These are phyloP conservation scores for Phyllosticta citriasiana DNA, from an alignment of 2,329 filamentous ascomycete species.

Conservation along the genomic window DNA sequence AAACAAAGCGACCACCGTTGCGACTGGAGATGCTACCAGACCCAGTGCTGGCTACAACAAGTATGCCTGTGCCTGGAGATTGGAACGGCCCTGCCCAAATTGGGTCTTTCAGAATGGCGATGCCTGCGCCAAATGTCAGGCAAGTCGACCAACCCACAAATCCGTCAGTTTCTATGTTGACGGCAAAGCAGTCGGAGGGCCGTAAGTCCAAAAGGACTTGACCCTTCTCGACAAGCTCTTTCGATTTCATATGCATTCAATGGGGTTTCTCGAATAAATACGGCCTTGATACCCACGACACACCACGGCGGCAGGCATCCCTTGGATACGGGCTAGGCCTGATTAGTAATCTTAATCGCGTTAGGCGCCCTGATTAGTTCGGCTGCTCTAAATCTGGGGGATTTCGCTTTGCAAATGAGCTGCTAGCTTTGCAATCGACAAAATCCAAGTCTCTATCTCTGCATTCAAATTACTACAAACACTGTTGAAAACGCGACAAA, in stretches of 20 bases:
- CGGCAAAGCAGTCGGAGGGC: neutral
- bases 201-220: neutral
- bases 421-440: neutral
- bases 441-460: neutral
- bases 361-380: neutral
- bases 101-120: neutral
- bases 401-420: neutral
- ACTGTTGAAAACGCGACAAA: neutral
- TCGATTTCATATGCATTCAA: neutral
- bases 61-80: neutral
- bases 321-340: neutral
- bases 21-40: neutral
- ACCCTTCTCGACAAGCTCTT: neutral
- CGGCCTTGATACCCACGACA: neutral
- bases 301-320: neutral
- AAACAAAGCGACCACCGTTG: neutral
- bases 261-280: neutral
- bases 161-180: neutral
- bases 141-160: neutral
- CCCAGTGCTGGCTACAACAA: neutral
- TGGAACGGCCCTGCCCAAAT: neutral
- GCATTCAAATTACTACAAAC: neutral
- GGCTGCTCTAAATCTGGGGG: neutral
- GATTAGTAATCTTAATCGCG: neutral
- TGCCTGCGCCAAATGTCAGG: neutral